A percentile compares a stretch with the other conserved stretches of the same genome.
These are phyloP conservation scores for Schizosaccharomyces versatilis DNA, from an alignment of 1,139 yeast genomes.

Conservation along the genomic window DNA sequence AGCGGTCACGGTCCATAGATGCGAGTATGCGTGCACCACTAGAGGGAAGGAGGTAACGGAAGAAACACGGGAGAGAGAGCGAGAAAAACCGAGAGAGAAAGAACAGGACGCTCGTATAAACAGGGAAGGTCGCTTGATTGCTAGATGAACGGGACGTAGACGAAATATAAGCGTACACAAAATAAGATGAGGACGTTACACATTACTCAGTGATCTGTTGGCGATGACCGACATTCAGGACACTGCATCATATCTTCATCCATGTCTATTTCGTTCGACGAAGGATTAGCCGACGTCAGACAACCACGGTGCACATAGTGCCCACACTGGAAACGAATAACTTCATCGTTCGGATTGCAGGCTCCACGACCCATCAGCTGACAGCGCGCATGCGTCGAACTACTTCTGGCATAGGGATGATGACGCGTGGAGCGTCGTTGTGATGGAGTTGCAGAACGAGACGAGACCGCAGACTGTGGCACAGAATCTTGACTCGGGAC, in stretches of 20 bases:
- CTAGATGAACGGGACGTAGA: too few species aligned
- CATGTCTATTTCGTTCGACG: not conserved
- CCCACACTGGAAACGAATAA: slow-evolving; percentile 1
- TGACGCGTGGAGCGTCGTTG: not conserved
- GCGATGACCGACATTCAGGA: not conserved
- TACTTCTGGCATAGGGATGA: not conserved
- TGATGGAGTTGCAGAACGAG: not conserved
- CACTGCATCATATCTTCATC: not conserved
- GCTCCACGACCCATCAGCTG: not conserved
- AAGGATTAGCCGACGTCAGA: not conserved
- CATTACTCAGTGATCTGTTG: not conserved
- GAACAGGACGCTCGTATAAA: too few species aligned
- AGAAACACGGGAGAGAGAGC: too few species aligned
- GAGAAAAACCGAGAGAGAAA: too few species aligned
- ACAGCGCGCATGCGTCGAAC: not conserved
- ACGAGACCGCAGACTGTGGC: too few species aligned
- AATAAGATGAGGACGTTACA: not conserved
- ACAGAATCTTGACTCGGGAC: too few species aligned
- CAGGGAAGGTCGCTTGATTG: too few species aligned
- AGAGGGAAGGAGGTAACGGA: too few species aligned
- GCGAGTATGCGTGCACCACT: too few species aligned
- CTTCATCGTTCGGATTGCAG: not conserved
- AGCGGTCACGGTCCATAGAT: too few species aligned
- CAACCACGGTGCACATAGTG: not conserved
- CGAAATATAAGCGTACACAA: not conserved